phyloP scores from a whole-genome alignment of 1,284 basidiomycete species.

The Boletus hoseneyae region DNA sequence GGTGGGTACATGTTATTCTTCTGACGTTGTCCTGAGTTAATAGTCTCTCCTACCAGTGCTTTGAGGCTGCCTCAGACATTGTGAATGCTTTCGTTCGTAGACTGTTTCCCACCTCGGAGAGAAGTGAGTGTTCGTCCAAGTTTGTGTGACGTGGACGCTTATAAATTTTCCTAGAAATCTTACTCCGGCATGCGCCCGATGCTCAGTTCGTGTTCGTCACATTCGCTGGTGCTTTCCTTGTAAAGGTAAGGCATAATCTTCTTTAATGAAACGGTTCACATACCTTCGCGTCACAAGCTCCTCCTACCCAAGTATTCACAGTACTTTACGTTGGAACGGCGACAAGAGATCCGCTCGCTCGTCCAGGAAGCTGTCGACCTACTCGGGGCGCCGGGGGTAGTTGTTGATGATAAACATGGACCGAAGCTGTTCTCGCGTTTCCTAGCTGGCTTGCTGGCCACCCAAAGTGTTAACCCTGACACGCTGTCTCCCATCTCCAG shows the following conservation, averaged over 20 bases:
- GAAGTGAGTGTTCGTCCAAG: conserved; percentile 40
- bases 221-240: conserved; percentile 77
- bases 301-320: conserved; percentile 68
- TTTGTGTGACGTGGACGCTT: neutral
- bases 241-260: conserved; percentile 50
- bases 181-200: conserved; percentile 75
- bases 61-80: conserved; percentile 44
- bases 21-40: neutral
- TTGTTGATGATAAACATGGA: conserved; percentile 71
- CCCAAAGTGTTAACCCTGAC: conserved; percentile 47
- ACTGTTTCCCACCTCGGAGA: conserved; percentile 48
- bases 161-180: conserved; percentile 40
- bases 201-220: conserved; percentile 82
- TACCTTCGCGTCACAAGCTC: conserved; percentile 40
- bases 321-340: conserved; percentile 53
- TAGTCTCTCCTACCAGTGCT: conserved; percentile 11
- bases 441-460: conserved; percentile 63
- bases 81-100: conserved; percentile 62
- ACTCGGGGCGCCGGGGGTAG: conserved; percentile 60
- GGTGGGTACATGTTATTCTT: conserved; percentile 41
- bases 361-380: conserved; percentile 67
- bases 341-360: conserved; percentile 55
- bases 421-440: conserved; percentile 74
- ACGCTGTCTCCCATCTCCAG: conserved; percentile 25
- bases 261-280: neutral